Evolutionary conservation across 2,329 filamentous ascomycete species (phyloP).

Genomic region (Exophiala xenobiotica): DNA sequence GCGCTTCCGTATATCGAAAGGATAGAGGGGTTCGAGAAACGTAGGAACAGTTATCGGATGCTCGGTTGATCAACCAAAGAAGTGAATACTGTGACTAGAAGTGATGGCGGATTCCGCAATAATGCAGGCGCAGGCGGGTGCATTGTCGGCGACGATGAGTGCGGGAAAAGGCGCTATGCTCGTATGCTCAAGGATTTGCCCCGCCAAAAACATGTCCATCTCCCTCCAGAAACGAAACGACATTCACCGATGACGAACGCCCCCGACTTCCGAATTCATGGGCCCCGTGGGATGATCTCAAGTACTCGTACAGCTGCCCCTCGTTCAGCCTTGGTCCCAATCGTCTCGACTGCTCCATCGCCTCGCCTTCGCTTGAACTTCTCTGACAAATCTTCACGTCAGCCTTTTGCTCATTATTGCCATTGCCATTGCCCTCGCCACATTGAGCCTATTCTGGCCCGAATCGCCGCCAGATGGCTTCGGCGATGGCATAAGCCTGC

Average conservation of each 20-base stretch:
- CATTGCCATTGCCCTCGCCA: neutral
- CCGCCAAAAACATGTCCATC: neutral
- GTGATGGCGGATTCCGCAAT: neutral
- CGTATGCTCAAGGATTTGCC: no score
- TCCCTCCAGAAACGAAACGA: neutral
- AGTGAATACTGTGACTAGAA: neutral
- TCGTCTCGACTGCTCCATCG: no score
- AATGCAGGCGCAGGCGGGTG: neutral
- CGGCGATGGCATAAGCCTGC: slow-evolving; percentile 7
- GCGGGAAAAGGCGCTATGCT: neutral
- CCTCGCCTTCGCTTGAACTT: no score
- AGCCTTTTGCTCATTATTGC: neutral
- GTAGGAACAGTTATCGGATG: slow-evolving; percentile 3
- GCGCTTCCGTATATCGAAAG: no score
- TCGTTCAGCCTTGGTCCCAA: no score
- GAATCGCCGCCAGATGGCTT: neutral
- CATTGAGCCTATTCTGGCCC: slow-evolving; percentile 1
- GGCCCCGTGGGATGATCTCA: no score
- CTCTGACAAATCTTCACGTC: neutral
- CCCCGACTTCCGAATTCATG: no score
- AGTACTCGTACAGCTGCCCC: no score
- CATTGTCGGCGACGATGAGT: neutral
- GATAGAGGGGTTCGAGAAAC: no score
- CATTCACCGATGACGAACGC: neutral
- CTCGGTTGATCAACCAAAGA: neutral